These are phyloP conservation scores for Ustilago loliicola DNA, from an alignment of 1,284 basidiomycete species.

Conservation along the genomic window DNA sequence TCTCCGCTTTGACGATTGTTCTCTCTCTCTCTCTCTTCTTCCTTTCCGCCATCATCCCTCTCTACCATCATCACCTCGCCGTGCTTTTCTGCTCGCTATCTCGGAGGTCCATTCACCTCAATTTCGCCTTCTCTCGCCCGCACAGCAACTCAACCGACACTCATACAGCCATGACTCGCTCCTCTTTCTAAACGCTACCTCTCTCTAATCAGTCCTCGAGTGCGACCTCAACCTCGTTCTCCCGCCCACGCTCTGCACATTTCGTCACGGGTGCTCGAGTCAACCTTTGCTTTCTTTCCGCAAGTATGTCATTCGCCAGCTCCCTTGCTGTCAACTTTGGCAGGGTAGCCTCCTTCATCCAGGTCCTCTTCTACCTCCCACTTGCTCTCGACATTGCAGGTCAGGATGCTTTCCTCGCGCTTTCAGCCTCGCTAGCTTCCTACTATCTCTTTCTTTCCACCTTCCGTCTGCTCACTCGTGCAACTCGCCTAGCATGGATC, in stretches of 20 bases:
- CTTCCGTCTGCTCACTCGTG: conserved; percentile 50
- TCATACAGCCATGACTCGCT: neutral
- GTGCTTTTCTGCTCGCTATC: neutral
- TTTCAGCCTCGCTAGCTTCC: conserved; percentile 66
- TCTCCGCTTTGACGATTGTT: neutral
- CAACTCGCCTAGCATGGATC: conserved; percentile 56
- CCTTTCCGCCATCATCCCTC: conserved; percentile 1
- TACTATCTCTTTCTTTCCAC: conserved; percentile 67
- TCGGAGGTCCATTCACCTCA: conserved; percentile 12
- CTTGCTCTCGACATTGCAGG: conserved; percentile 68
- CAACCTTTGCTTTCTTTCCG: neutral
- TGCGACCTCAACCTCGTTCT: neutral
- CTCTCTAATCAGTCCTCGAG: neutral
- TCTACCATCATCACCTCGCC: neutral
- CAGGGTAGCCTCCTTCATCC: conserved; percentile 60
- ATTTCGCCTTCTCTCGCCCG: neutral
- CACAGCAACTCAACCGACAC: neutral
- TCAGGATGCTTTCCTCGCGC: conserved; percentile 67
- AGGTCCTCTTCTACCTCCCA: conserved; percentile 68
- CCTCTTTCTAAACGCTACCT: neutral
- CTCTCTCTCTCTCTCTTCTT: neutral
- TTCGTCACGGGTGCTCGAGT: neutral
- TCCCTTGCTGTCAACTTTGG: conserved; percentile 57
- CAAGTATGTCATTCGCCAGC: conserved; percentile 40
- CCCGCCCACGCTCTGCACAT: neutral